phyloP scores from a whole-genome alignment of 345 rosid genomes.

The Capsella bursapastoris region DNA sequence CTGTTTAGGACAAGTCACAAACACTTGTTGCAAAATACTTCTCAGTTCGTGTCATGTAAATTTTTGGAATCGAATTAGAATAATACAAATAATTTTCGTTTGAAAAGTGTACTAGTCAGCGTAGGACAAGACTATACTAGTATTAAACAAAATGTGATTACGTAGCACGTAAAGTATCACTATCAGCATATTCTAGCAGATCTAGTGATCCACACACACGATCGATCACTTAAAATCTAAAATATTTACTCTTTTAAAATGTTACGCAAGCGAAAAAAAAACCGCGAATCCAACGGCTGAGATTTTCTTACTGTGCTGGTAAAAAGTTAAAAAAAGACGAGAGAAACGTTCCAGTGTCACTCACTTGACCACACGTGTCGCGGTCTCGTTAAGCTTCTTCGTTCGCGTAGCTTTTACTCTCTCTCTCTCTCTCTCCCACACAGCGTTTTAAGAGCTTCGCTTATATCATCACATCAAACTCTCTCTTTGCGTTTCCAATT shows the following conservation, averaged over 20 bases:
- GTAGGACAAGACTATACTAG: not conserved
- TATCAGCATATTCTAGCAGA: conserved; percentile 17
- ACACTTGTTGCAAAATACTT: not conserved
- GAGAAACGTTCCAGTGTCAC: conserved; percentile 39
- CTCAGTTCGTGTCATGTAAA: conserved; percentile 2
- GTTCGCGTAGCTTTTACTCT: conserved; percentile 31
- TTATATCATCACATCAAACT: conserved; percentile 17
- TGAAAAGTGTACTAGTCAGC: too few species aligned
- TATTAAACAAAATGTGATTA: not conserved
- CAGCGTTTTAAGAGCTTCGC: conserved; percentile 1
- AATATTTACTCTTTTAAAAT: not conserved
- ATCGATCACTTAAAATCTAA: not conserved
- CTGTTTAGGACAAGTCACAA: conserved; percentile 47
- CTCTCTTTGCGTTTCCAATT: conserved; percentile 26
- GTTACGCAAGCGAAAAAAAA: not conserved
- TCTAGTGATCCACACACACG: not conserved
- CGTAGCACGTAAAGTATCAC: conserved; percentile 16
- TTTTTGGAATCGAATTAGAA: conserved; percentile 4
- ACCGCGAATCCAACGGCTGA: conserved; percentile 6
- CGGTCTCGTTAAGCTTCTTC: conserved; percentile 22
- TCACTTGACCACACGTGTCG: conserved; percentile 40
- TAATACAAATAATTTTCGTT: not conserved
- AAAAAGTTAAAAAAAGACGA: too few species aligned
- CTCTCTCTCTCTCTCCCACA: not conserved
- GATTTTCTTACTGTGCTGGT: not conserved